These are phyloP conservation scores for Ustilago hordei DNA, from an alignment of 1,284 basidiomycete genomes.

Conservation along the genomic window DNA sequence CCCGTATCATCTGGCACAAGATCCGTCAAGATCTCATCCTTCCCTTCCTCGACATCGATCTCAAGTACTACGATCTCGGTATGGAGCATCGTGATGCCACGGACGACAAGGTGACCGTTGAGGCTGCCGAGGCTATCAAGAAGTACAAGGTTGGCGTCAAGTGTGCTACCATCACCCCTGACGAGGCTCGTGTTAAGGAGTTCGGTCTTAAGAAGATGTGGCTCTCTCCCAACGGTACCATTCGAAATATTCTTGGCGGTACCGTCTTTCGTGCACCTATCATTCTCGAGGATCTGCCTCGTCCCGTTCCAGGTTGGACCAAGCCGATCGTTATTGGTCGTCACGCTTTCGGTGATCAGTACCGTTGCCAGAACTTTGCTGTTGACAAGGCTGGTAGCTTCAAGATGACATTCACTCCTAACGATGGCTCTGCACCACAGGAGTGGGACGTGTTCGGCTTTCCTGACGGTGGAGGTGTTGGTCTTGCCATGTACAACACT, in stretches of 20 bases:
- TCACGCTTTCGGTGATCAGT: slow-evolving; percentile 96
- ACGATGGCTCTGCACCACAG: slow-evolving; percentile 55
- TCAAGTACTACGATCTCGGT: slow-evolving; percentile 98
- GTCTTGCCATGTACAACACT: slow-evolving; percentile 72
- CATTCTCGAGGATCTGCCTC: slow-evolving; percentile 88
- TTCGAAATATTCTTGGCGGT: slow-evolving; percentile 95
- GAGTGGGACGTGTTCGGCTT: slow-evolving; percentile 64
- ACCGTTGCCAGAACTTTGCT: slow-evolving; percentile 68
- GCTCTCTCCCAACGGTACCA: slow-evolving; percentile 67
- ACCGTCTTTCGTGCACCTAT: slow-evolving; percentile 99
- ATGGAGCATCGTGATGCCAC: slow-evolving; percentile 92
- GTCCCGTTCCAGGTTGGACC: slow-evolving; percentile 88
- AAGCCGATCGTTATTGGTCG: slow-evolving; percentile 97
- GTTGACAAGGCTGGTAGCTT: slow-evolving; percentile 65
- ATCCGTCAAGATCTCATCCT: slow-evolving; percentile 97
- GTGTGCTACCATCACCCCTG: slow-evolving; percentile 98
- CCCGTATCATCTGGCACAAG: slow-evolving; percentile 86
- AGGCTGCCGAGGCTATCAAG: slow-evolving; percentile 83
- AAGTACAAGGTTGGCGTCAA: slow-evolving; percentile 70
- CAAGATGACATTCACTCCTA: slow-evolving; percentile 62
- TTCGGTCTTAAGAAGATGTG: slow-evolving; percentile 95
- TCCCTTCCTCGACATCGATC: slow-evolving; percentile 92
- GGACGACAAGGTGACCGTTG: slow-evolving; percentile 90
- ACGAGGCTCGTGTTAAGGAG: slow-evolving; percentile 86
- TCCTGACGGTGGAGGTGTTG: slow-evolving; percentile 65